Evolutionary conservation across 768 basidiomycete genomes (phyloP), one percentile per base, ranked within the genome.

Genomic region (Hericium coralloides): DNA sequence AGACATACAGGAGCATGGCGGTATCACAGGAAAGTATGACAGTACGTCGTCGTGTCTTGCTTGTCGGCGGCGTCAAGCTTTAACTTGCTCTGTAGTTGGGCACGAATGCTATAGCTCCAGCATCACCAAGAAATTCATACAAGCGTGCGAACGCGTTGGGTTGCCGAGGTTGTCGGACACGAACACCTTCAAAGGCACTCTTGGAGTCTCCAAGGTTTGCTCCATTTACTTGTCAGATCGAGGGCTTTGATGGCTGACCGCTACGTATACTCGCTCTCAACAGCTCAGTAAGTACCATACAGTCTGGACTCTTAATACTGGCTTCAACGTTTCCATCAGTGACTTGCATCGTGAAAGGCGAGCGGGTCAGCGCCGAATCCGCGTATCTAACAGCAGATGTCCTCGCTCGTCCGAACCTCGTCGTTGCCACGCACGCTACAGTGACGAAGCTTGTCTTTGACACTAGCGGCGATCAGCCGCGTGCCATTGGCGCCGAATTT

Each of bases 311-410:
- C n/a, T n/a, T n/a, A 41, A 41, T 41, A n/a, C 39, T 41, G 39
- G n/a, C 39, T 4, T 41, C 3, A 39, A 23, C 20, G 2, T 14
- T 18, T 49, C 15, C 23, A n/a, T 0, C 58, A 88, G 87, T 88
- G 83, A 85, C 84, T 0, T 89, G 84, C 60, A 74, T 89, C 51
- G 74, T 82, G 38, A 41, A 41, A n/a, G 74, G 74, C 38, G 69
- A 72, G 55, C 79, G 87, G 0, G 82, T 84, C 6, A 82, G 85
- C 2, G 74, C 83, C 0, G 85, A 88, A 64, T 70, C 76, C 2
- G 84, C 84, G 0, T 89, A 89, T 64, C 76, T 89, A 31, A 87
- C 85, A 0, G 68, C 76, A 0, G 73, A 82, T 0, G 86, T 87
- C 4, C 75, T 89, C 8, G 72, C 74, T 4, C 75, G 87, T 38